Conservation (phyloP, 768 basidiomycete genomes). For the Stropharia rugosoannulata region DNA sequence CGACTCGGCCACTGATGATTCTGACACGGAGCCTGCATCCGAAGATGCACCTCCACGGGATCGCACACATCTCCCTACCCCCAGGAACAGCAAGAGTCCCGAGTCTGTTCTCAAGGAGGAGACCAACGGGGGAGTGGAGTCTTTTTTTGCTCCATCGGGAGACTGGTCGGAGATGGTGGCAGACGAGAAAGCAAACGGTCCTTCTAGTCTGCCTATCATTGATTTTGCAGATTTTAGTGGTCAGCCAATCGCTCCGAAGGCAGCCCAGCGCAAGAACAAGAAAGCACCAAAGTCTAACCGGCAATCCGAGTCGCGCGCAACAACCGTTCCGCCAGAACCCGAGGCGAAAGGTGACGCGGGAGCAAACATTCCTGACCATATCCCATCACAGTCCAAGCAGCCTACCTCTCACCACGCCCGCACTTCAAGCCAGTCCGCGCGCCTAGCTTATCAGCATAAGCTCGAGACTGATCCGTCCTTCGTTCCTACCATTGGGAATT, state of each 20-base stretch:
- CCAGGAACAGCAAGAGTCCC: constrained; percentile 65
- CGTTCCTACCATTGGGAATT: constrained; percentile 87
- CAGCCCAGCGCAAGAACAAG: constrained; percentile 39
- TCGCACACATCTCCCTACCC: constrained; percentile 58
- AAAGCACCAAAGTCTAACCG: constrained; percentile 38
- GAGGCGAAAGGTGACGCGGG: constrained; percentile 6
- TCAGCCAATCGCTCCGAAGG: constrained; percentile 29
- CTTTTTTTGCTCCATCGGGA: constrained; percentile 55
- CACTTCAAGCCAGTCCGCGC: constrained; percentile 39
- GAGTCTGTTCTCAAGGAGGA: constrained; percentile 32
- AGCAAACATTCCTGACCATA: constrained; percentile 17
- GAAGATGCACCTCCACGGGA: constrained; percentile 56
- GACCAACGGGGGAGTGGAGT: constrained; percentile 32
- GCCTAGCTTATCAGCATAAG: constrained; percentile 84
- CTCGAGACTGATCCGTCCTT: constrained; percentile 85
- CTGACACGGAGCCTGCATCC: constrained; percentile 68
- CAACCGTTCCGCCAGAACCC: constrained; percentile 20
- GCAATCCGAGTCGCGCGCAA: constrained; percentile 27
- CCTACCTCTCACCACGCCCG: constrained; percentile 20
- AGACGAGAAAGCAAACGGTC: constrained; percentile 62
- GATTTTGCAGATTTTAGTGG: constrained; percentile 70
- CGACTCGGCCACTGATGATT: constrained; percentile 60
- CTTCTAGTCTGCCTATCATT: constrained; percentile 73
- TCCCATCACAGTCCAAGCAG: constrained; percentile 10
- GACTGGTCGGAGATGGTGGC: constrained; percentile 89